These are phyloP conservation scores for Plectosphaerella plurivora DNA, from an alignment of 2,329 filamentous ascomycete genomes.

Conservation along the genomic window DNA sequence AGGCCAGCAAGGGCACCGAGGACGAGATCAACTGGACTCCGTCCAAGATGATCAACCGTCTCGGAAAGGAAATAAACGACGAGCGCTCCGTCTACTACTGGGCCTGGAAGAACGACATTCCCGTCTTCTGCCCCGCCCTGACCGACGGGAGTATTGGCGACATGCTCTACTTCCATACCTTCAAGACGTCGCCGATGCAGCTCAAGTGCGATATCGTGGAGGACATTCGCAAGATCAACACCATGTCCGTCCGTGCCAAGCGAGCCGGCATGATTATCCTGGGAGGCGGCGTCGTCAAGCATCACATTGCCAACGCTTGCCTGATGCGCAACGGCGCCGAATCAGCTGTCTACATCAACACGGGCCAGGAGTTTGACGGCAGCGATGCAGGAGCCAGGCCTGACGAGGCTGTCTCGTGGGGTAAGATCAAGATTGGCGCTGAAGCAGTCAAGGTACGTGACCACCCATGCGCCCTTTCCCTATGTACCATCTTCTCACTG, in stretches of 20 bases:
- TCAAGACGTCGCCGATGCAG: constrained; percentile 77
- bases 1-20: constrained; percentile 62
- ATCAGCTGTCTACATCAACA: constrained; percentile 96
- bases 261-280: constrained; percentile 92
- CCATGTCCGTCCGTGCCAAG: constrained; percentile 81
- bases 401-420: constrained; percentile 97
- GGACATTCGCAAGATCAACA: constrained; percentile 91
- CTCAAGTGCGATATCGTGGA: constrained; percentile 88
- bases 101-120: constrained; percentile 95
- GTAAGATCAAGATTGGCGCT: constrained; percentile 88
- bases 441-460: constrained; percentile 77
- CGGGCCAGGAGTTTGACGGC: constrained; percentile 93
- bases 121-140: constrained; percentile 92
- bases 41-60: constrained; percentile 80
- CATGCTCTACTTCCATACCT: constrained; percentile 98
- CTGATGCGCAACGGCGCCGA: constrained; percentile 97
- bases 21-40: constrained; percentile 86
- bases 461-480: background rate
- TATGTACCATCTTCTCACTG: background rate
- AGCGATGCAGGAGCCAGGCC: constrained; percentile 93
- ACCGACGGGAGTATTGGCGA: constrained; percentile 94
- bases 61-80: constrained; percentile 92
- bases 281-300: constrained; percentile 92
- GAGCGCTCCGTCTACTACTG: constrained; percentile 92
- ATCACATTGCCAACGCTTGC: constrained; percentile 97